These are phyloP conservation scores for Polysphondylium violaceum DNA, from an alignment of 78 protist species.

Conservation along the genomic window DNA sequence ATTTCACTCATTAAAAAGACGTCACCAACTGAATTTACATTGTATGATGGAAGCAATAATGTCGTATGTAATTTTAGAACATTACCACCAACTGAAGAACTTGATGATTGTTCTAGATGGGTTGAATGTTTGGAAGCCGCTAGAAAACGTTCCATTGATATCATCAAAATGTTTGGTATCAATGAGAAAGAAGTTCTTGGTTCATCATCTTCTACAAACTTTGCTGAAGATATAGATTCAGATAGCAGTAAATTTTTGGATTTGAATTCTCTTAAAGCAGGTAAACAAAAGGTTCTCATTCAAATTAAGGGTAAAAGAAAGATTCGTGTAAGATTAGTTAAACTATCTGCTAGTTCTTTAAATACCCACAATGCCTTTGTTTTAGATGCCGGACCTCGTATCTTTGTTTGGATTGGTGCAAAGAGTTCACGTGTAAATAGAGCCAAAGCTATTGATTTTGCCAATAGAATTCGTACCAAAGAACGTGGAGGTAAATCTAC, in stretches of 20 bases:
- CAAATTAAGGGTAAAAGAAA: constrained; percentile 86
- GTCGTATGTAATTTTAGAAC: constrained; percentile 76
- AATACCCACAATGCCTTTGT: constrained; percentile 73
- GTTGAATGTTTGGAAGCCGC: constrained; percentile 71
- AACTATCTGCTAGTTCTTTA: constrained; percentile 50
- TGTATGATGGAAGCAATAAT: constrained; percentile 5
- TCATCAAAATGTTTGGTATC: constrained; percentile 63
- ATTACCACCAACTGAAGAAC: constrained; percentile 43
- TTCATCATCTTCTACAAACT: not conserved
- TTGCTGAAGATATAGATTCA: not conserved
- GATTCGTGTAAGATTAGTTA: constrained; percentile 37
- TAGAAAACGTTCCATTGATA: constrained; percentile 66
- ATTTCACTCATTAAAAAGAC: constrained; percentile 39
- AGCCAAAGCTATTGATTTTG: constrained; percentile 83
- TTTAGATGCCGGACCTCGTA: constrained; percentile 76
- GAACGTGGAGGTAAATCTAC: constrained; percentile 79
- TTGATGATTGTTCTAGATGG: constrained; percentile 75
- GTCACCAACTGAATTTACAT: constrained; percentile 70
- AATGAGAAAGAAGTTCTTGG: constrained; percentile 25
- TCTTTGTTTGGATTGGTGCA: constrained; percentile 77
- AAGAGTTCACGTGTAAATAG: constrained; percentile 66
- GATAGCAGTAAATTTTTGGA: constrained; percentile 11
- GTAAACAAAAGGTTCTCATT: constrained; percentile 66
- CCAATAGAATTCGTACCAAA: constrained; percentile 74
- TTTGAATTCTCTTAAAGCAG: constrained; percentile 46